These are phyloP conservation scores for Fraxinus floribunda DNA, from an alignment of 305 asterid species.

Conservation along the genomic window DNA sequence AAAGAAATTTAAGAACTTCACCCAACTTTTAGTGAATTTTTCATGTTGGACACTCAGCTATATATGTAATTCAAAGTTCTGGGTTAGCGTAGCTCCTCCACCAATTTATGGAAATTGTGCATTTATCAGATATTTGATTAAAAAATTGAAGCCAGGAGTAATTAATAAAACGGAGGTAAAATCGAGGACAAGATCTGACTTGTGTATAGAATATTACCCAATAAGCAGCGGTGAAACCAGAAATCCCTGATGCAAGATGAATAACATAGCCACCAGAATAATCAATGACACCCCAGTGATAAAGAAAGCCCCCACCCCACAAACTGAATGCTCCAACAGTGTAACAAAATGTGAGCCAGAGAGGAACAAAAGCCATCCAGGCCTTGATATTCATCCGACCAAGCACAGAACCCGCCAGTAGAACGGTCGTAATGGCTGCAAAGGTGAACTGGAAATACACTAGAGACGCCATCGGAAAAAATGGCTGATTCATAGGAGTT, in stretches of 20 bases:
- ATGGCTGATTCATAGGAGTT: conserved; percentile 46
- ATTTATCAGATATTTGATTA: too few relatives aligned
- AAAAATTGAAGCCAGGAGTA: neutral
- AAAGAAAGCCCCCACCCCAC: conserved; percentile 79
- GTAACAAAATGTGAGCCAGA: conserved; percentile 67
- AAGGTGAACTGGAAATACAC: conserved; percentile 79
- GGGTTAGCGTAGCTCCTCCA: too few relatives aligned
- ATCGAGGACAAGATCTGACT: neutral
- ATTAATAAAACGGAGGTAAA: too few relatives aligned
- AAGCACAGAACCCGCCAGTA: conserved; percentile 70
- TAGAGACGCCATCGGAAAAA: conserved; percentile 74
- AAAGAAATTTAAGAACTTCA: too few relatives aligned
- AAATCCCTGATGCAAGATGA: conserved; percentile 73
- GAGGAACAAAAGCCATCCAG: conserved; percentile 85
- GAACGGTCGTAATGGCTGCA: conserved; percentile 70
- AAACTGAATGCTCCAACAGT: conserved; percentile 70
- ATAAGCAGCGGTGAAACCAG: conserved; percentile 80
- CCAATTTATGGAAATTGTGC: neutral
- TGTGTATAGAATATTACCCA: conserved; percentile 42
- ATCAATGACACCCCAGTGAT: conserved; percentile 78
- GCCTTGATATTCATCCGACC: conserved; percentile 74
- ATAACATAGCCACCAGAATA: conserved; percentile 79
- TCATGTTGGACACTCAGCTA: too few relatives aligned
- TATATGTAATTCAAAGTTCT: too few relatives aligned
- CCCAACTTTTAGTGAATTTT: too few relatives aligned